A percentile compares a stretch with the other conserved stretches of the same genome.
Evolutionary conservation across 768 basidiomycete genomes (phyloP).

Genomic region (Pleurotus ostreatus): DNA sequence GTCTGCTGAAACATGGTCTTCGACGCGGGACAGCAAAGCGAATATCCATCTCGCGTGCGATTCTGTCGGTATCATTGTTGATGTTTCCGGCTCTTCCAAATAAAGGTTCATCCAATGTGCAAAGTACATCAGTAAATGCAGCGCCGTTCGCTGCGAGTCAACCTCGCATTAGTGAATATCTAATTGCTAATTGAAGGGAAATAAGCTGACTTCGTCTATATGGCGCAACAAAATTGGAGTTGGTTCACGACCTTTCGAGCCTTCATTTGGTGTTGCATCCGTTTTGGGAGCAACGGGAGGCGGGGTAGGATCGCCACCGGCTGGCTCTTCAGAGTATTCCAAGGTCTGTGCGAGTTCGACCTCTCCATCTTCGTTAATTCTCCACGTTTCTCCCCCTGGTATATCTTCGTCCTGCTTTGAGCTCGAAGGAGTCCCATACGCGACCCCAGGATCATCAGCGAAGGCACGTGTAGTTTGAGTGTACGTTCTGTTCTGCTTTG

Average conservation of each 20-base stretch:
- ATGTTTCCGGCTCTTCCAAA: constrained; percentile 39
- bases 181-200: too few species aligned
- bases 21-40: constrained; percentile 63
- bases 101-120: constrained; percentile 73
- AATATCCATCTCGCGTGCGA: constrained; percentile 79
- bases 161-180: too few species aligned
- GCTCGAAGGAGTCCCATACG: neutral
- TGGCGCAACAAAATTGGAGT: constrained; percentile 50
- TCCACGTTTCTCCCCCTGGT: constrained; percentile 21
- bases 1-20: constrained; percentile 66
- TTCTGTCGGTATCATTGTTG: constrained; percentile 39
- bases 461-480: constrained; percentile 33
- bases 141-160: constrained; percentile 49
- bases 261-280: constrained; percentile 14
- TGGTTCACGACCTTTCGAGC: constrained; percentile 44
- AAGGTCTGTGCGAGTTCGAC: constrained; percentile 31
- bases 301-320: constrained; percentile 39
- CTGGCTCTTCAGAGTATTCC: constrained; percentile 32
- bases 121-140: constrained; percentile 83
- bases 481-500: constrained; percentile 21
- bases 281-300: constrained; percentile 11
- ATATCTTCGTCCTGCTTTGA: constrained; percentile 12
- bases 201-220: constrained; percentile 63
- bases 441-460: constrained; percentile 21
- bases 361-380: constrained; percentile 38